A percentile compares a stretch with the other conserved stretches of the same genome.
These are phyloP conservation scores for Diaporthe australafricana DNA, from an alignment of 2,329 filamentous ascomycete species.

Conservation along the genomic window DNA sequence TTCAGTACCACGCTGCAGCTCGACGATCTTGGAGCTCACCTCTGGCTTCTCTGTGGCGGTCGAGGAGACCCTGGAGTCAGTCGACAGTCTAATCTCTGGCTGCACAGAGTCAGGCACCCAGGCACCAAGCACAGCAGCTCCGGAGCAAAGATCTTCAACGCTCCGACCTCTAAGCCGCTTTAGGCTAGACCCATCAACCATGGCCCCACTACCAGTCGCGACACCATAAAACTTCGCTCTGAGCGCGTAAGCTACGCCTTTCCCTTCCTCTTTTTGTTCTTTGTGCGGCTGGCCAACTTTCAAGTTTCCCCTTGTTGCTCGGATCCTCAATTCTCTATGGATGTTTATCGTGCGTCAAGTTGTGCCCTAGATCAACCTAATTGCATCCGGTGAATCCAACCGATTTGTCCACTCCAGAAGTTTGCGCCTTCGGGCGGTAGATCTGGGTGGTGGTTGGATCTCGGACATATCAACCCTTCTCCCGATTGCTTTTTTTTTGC, in stretches of 20 bases:
- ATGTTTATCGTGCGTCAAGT: constrained; percentile 73
- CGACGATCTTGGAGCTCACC: constrained; percentile 16
- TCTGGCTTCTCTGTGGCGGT: background rate
- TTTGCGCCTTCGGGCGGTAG: constrained; percentile 55
- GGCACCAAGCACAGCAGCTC: background rate
- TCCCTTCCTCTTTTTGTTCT: constrained; percentile 66
- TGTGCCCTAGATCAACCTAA: constrained; percentile 81
- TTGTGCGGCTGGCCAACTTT: constrained; percentile 84
- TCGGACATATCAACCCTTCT: constrained; percentile 54
- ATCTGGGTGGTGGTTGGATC: constrained; percentile 51
- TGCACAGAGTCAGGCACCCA: constrained; percentile 6
- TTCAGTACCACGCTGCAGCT: constrained; percentile 26
- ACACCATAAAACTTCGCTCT: constrained; percentile 39
- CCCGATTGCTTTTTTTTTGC: constrained; percentile 1
- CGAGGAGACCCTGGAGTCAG: constrained; percentile 1
- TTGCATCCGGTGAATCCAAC: constrained; percentile 75
- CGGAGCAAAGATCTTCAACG: constrained; percentile 29
- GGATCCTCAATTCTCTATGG: constrained; percentile 67
- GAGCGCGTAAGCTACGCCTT: constrained; percentile 40
- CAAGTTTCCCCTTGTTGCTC: constrained; percentile 83
- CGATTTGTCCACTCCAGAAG: constrained; percentile 55
- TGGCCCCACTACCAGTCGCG: constrained; percentile 22
- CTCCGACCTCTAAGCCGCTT: constrained; percentile 13
- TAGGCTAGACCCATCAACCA: background rate
- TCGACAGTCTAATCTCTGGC: background rate